Evolutionary conservation across 495 filamentous ascomycete genomes (phyloP), one percentile per base, ranked within the genome.

Genomic region (Terfezia boudieri): DNA sequence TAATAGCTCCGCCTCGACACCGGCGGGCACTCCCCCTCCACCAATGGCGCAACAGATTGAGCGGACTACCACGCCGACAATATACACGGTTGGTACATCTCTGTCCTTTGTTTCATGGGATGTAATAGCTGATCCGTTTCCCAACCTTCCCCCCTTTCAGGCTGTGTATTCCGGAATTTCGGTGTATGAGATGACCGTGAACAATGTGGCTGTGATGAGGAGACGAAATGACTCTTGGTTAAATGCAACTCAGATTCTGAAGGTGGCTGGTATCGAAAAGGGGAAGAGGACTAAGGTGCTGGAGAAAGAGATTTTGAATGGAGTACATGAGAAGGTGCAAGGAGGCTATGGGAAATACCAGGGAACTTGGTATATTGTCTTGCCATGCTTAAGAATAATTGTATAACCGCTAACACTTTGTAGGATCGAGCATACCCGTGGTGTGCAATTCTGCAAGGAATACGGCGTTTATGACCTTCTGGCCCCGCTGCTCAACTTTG

Each of bases 261-360:
- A 98, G 67, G 86, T 98, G 35, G 90, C 90, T 12, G 86, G 86
- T 32, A 86, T 98, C 48, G 88, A 92, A 58, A 98, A 98, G 68
- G 90, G 89, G 43, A 88, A 92, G 63, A 78, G 90, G 52, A 96
- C 90, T 50, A 98, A 98, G 68, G 89, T 95, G 8, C 71, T 98
- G 46, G 90, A 98, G 65, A 95, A 94, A 67, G 90, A 96, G 67
- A 95, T 98, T 55, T 77, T 92, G 51, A 87, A 80, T 0, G 90
- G 90, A 55, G 84, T 90, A 61, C 89, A 98, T 66, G 90, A 98
- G 64, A 98, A 96, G 71, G 89, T 98, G 8, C 90, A 98, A 64
- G 90, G 90, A 10, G 92, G 90, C 8, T 98, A 98, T 63, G 90
- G 90, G 51, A 94, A 94, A 72, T 98, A 96, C 62, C 90, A 98